Percentiles rank a stretch among this genome's conserved stretches.
Conservation (phyloP, 2,329 filamentous ascomycete species). For the Colletotrichum shisoi region DNA sequence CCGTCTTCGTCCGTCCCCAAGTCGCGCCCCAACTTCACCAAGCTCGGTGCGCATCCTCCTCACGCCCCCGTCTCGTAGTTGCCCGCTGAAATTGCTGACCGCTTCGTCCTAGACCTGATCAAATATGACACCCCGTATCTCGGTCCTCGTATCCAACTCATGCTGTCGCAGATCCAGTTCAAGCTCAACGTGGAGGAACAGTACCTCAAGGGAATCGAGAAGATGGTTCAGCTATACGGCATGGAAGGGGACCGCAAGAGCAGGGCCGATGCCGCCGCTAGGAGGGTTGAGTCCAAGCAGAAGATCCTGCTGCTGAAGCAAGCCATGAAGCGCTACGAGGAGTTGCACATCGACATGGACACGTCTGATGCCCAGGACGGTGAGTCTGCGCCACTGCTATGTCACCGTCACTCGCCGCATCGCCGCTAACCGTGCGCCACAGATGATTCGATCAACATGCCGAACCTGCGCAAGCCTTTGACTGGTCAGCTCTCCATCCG, state of each 20-base stretch:
- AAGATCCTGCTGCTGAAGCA: slow-evolving; percentile 97
- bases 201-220: slow-evolving; percentile 98
- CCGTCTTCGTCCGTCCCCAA: slow-evolving; percentile 75
- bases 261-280: slow-evolving; percentile 87
- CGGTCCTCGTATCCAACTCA: slow-evolving; percentile 96
- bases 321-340: slow-evolving; percentile 94
- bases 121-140: slow-evolving; percentile 97
- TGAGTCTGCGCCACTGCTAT: slow-evolving; percentile 54
- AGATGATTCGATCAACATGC: slow-evolving; percentile 97
- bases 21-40: slow-evolving; percentile 88
- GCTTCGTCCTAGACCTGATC: slow-evolving; percentile 77
- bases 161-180: slow-evolving; percentile 98
- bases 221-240: slow-evolving; percentile 97
- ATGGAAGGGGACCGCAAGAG: slow-evolving; percentile 98
- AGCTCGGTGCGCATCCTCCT: slow-evolving; percentile 73
- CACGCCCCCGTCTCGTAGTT: background rate
- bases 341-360: slow-evolving; percentile 94
- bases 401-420: background rate
- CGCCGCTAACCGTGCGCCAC: slow-evolving; percentile 44
- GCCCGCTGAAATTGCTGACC: slow-evolving; percentile 24
- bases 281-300: slow-evolving; percentile 93
- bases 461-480: slow-evolving; percentile 93
- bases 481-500: slow-evolving; percentile 88
- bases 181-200: slow-evolving; percentile 99
- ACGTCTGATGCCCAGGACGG: slow-evolving; percentile 79